Percentiles rank a stretch among this genome's conserved stretches.
Evolutionary conservation across 192 early-diverging fungal species (phyloP).

Genomic region (Ramicandelaber brevisporus): DNA sequence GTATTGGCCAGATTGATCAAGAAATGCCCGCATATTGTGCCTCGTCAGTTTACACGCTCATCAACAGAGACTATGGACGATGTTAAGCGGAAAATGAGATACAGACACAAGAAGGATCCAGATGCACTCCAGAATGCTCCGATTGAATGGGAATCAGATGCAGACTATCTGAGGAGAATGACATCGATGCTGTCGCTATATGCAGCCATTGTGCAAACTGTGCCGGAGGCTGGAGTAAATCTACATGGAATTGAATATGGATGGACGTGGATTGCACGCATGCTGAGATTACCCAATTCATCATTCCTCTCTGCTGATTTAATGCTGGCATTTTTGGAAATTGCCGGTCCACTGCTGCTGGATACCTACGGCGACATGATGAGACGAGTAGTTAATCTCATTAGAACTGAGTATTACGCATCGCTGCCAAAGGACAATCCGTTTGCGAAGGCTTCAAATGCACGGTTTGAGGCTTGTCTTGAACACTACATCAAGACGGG

Average conservation of each 20-base stretch:
- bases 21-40: constrained; percentile 15
- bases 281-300: constrained; percentile 9
- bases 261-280: constrained; percentile 17
- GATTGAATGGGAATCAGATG: constrained; percentile 11
- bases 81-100: constrained; percentile 8
- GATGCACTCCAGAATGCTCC: no score
- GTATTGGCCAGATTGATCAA: constrained; percentile 13
- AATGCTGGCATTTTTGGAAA: constrained; percentile 11
- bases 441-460: no score
- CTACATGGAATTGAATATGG: constrained; percentile 4
- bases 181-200: constrained; percentile 12
- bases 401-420: no score
- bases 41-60: constrained; percentile 5
- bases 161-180: constrained; percentile 12
- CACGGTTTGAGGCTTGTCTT: no score
- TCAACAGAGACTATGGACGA: constrained; percentile 6
- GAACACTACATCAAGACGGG: no score
- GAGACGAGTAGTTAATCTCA: no score
- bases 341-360: constrained; percentile 10
- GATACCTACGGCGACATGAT: constrained; percentile 10
- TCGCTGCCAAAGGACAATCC: no score
- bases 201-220: constrained; percentile 13
- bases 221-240: no score
- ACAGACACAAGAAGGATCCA: constrained; percentile 10
- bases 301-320: constrained; percentile 11